A percentile compares a stretch with the other conserved stretches of the same genome.
phyloP scores from a whole-genome alignment of 2,329 filamentous ascomycete species.

The Teratosphaeria destructans region DNA sequence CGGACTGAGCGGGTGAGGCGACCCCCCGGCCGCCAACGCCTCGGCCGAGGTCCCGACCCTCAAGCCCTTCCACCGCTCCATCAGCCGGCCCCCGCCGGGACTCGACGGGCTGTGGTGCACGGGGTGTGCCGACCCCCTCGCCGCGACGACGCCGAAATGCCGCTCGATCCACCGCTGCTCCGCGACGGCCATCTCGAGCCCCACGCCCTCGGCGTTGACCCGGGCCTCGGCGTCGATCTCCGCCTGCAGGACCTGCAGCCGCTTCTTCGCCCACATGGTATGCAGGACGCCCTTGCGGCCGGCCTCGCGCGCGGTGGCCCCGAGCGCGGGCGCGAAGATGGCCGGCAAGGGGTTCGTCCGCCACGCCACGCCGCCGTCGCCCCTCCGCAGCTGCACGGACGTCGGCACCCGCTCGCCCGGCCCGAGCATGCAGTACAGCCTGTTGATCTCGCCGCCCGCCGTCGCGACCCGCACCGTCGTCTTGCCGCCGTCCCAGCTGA shows the following conservation, averaged over 20 bases:
- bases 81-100: constrained; percentile 56
- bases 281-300: constrained; percentile 76
- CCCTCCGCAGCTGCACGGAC: constrained; percentile 51
- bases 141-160: constrained; percentile 58
- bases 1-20: constrained; percentile 46
- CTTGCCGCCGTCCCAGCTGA: constrained; percentile 77
- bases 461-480: constrained; percentile 53
- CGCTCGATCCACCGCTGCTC: constrained; percentile 79
- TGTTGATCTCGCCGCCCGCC: constrained; percentile 42
- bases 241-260: constrained; percentile 60
- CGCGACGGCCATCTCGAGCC: constrained; percentile 69
- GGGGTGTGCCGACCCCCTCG: constrained; percentile 8
- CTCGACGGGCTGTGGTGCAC: constrained; percentile 43
- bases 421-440: constrained; percentile 72
- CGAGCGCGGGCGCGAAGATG: constrained; percentile 70
- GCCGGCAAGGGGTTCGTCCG: constrained; percentile 73
- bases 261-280: constrained; percentile 80
- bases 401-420: constrained; percentile 62
- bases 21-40: constrained; percentile 8
- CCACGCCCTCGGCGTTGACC: constrained; percentile 69
- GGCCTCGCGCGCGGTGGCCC: constrained; percentile 52
- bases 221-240: constrained; percentile 68
- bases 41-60: constrained; percentile 59
- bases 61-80: constrained; percentile 70
- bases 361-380: constrained; percentile 33